phyloP scores from a whole-genome alignment of 2,329 filamentous ascomycete species.

The Colletotrichum karsti region DNA sequence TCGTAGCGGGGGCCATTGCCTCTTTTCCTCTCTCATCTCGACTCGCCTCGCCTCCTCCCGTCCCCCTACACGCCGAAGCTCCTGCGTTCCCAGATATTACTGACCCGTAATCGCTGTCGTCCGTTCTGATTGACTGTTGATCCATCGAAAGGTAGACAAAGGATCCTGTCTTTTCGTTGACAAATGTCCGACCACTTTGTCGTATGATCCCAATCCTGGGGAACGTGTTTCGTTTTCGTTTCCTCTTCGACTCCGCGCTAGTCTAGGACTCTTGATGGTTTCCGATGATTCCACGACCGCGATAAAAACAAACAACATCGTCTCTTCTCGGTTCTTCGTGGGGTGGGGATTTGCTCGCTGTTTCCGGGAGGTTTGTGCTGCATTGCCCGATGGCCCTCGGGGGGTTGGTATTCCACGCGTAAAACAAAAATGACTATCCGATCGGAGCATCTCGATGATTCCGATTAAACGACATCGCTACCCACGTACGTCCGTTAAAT shows the following conservation, averaged over 20 bases:
- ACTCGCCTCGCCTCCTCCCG: slow-evolving; percentile 18
- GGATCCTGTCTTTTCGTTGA: neutral
- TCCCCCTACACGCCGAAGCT: neutral
- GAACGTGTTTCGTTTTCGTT: slow-evolving; percentile 13
- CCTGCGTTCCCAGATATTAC: slow-evolving; percentile 8
- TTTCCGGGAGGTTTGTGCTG: slow-evolving; percentile 13
- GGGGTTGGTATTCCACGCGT: slow-evolving; percentile 25
- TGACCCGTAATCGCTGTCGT: slow-evolving; percentile 7
- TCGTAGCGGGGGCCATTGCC: slow-evolving; percentile 29
- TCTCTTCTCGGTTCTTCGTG: slow-evolving; percentile 1
- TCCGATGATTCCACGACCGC: slow-evolving; percentile 15
- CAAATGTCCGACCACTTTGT: neutral
- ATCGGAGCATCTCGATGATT: slow-evolving; percentile 5
- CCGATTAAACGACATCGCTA: slow-evolving; percentile 10
- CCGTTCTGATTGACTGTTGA: neutral
- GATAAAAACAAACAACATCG: neutral
- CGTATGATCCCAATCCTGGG: slow-evolving; percentile 1
- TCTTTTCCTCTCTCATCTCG: slow-evolving; percentile 8
- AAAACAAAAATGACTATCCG: slow-evolving; percentile 23
- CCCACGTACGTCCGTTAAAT: neutral
- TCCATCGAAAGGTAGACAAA: neutral
- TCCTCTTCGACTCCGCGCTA: slow-evolving; percentile 23
- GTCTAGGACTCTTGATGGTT: slow-evolving; percentile 25
- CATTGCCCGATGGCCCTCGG: slow-evolving; percentile 19
- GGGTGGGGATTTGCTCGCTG: slow-evolving; percentile 9